These are phyloP conservation scores for Nigrospora oryzae DNA, from an alignment of 2,329 filamentous ascomycete genomes.

Conservation along the genomic window DNA sequence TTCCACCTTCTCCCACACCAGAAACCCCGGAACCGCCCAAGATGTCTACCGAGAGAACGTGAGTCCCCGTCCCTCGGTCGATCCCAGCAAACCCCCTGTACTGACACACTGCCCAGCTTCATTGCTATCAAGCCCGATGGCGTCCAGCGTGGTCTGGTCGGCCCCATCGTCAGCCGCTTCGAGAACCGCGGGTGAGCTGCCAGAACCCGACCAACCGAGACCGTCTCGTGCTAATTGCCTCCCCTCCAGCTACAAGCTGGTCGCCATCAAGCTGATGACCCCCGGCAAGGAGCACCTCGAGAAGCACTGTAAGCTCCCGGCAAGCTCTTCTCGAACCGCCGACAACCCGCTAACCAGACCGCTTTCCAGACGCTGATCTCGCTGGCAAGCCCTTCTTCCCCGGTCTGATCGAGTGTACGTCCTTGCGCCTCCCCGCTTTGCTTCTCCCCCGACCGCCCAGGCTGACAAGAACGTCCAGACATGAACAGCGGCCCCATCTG, in stretches of 20 bases:
- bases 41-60: constrained; percentile 85
- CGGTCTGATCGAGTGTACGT: constrained; percentile 82
- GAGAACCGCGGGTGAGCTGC: constrained; percentile 78
- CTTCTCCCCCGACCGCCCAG: background rate
- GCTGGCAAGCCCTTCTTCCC: constrained; percentile 94
- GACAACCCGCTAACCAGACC: background rate
- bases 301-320: constrained; percentile 67
- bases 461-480: constrained; percentile 46
- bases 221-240: background rate
- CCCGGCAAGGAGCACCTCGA: constrained; percentile 93
- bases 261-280: constrained; percentile 88
- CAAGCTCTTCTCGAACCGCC: background rate
- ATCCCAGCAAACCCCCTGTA: constrained; percentile 9
- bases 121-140: constrained; percentile 99
- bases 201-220: background rate
- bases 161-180: constrained; percentile 96
- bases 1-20: constrained; percentile 16
- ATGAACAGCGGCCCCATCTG: constrained; percentile 95
- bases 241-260: constrained; percentile 79
- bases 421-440: background rate
- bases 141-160: constrained; percentile 98
- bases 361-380: constrained; percentile 66
- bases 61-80: constrained; percentile 25
- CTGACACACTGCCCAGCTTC: constrained; percentile 58
- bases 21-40: constrained; percentile 22